phyloP scores from a whole-genome alignment of 148 eudicot genomes.

The Vaccinium corymbosum region DNA sequence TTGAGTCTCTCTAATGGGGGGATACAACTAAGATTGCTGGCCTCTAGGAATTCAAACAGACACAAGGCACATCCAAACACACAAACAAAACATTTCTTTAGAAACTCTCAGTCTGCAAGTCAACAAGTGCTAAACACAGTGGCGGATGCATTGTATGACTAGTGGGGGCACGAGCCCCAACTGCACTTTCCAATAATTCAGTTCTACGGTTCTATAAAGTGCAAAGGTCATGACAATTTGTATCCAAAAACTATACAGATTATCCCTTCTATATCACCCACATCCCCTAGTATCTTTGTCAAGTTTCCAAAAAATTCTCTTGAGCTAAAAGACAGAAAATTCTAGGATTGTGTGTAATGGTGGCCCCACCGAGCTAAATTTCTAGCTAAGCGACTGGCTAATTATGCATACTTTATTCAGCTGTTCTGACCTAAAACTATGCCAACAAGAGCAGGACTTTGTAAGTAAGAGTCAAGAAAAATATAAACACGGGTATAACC shows the following conservation, averaged over 20 bases:
- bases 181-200: no score
- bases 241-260: no score
- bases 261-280: no score
- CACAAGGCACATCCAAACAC: background rate
- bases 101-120: background rate
- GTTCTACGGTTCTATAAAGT: no score
- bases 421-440: background rate
- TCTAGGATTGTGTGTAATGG: no score
- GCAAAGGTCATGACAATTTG: no score
- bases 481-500: background rate
- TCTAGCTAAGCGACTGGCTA: no score
- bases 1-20: background rate
- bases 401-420: background rate
- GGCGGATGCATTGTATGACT: no score
- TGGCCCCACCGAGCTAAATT: no score
- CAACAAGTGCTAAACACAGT: background rate
- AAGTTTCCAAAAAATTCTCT: no score
- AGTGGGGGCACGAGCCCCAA: no score
- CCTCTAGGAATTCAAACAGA: background rate
- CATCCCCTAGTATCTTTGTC: background rate
- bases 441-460: background rate
- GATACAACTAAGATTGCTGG: background rate
- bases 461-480: background rate
- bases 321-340: no score
- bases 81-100: background rate